Percentiles rank a stretch among this genome's conserved stretches.
These are phyloP conservation scores for Sisymbrium irio DNA, from an alignment of 345 rosid species.

Conservation along the genomic window DNA sequence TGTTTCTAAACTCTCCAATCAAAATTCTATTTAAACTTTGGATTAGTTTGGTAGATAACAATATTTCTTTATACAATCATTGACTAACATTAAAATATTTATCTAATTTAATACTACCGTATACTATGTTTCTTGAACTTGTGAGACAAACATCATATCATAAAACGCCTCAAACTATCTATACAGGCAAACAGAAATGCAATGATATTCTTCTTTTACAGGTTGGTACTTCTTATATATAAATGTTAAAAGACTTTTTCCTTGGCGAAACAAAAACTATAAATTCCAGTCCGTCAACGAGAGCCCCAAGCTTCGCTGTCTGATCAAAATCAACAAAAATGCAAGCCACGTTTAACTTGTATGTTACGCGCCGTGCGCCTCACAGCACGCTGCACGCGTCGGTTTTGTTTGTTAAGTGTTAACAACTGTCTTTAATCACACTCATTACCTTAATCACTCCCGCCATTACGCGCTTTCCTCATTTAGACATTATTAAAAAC, in stretches of 20 bases:
- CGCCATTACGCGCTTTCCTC: slow-evolving; percentile 26
- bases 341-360: neutral
- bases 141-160: too few relatives aligned
- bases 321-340: neutral
- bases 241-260: too few relatives aligned
- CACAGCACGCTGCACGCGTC: neutral
- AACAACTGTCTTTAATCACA: neutral
- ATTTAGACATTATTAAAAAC: neutral
- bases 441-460: slow-evolving; percentile 6
- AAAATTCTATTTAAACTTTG: too few relatives aligned
- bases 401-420: neutral
- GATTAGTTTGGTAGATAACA: neutral
- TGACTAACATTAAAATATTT: too few relatives aligned
- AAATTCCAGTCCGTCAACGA: neutral
- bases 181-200: too few relatives aligned
- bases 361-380: neutral
- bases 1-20: neutral
- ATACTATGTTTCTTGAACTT: too few relatives aligned
- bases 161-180: too few relatives aligned
- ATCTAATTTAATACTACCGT: too few relatives aligned
- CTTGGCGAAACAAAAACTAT: too few relatives aligned
- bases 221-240: too few relatives aligned
- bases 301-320: neutral
- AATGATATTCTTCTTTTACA: too few relatives aligned
- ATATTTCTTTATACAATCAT: neutral